A percentile compares a stretch with the other conserved stretches of the same genome.
Evolutionary conservation across 164 flowering plant species (phyloP).

Genomic region (Chimonanthus salicifolius): DNA sequence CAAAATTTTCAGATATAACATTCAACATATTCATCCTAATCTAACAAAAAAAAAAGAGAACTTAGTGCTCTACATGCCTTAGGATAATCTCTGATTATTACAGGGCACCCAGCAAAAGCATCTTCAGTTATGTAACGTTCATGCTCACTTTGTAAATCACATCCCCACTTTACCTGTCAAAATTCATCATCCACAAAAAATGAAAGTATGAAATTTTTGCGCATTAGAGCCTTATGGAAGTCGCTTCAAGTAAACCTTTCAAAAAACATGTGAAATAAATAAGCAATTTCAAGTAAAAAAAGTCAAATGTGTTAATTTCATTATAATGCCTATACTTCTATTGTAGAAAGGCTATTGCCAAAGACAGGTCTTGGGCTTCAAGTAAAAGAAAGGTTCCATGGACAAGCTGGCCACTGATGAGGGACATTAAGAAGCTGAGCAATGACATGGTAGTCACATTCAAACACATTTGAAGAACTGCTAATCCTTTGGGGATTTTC

Average conservation of each 20-base stretch:
- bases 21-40: slow-evolving; percentile 1
- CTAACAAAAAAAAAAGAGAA: slow-evolving; percentile 3
- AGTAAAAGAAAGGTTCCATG: no score
- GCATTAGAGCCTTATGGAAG: not conserved
- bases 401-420: no score
- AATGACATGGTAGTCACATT: no score
- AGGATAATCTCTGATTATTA: slow-evolving; percentile 92
- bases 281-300: not conserved
- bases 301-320: not conserved
- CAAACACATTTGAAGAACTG: no score
- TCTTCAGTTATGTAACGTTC: slow-evolving; percentile 93
- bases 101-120: slow-evolving; percentile 81
- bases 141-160: slow-evolving; percentile 98
- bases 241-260: not conserved
- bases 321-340: not conserved
- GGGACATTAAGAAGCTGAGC: no score
- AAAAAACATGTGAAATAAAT: no score
- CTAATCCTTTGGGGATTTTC: no score
- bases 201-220: not conserved
- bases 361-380: not conserved
- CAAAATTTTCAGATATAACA: slow-evolving; percentile 1
- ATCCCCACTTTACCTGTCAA: slow-evolving; percentile 91
- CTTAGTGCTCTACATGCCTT: slow-evolving; percentile 41
- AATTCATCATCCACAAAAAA: slow-evolving; percentile 1
- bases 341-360: not conserved